phyloP scores from a whole-genome alignment of 768 basidiomycete species.

The Lactarius vividus region DNA sequence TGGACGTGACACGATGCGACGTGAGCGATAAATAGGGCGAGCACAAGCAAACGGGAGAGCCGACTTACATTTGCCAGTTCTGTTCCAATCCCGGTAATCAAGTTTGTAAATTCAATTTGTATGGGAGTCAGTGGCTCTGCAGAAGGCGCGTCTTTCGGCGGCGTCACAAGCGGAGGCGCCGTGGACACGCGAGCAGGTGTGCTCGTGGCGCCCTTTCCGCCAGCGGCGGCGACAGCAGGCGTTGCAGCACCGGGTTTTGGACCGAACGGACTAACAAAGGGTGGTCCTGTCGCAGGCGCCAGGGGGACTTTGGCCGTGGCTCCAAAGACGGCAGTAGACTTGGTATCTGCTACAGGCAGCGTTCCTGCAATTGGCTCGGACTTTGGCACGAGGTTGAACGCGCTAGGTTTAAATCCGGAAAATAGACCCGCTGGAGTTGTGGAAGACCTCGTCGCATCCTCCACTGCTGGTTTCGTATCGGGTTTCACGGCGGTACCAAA shows the following conservation, averaged over 20 bases:
- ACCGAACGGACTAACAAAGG: constrained; percentile 11
- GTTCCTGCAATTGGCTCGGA: constrained; percentile 8
- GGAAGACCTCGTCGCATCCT: constrained; percentile 3
- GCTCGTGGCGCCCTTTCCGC: background rate
- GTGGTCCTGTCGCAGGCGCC: constrained; percentile 19
- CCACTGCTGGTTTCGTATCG: background rate
- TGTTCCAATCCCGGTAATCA: constrained; percentile 45
- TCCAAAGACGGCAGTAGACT: background rate
- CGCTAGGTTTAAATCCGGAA: background rate
- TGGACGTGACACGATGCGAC: background rate
- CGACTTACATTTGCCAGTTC: constrained; percentile 61
- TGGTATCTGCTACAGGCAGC: background rate
- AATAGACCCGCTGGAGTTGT: background rate
- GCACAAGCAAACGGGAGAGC: background rate
- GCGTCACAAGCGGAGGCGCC: constrained; percentile 2
- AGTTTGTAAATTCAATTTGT: constrained; percentile 58
- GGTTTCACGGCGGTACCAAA: constrained; percentile 2
- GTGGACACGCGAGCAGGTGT: background rate
- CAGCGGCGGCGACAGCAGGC: background rate
- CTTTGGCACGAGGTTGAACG: constrained; percentile 12
- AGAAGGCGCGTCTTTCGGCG: constrained; percentile 12
- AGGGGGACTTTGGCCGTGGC: constrained; percentile 3
- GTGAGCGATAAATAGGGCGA: background rate
- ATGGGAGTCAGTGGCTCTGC: constrained; percentile 54
- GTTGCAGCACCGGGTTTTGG: background rate